phyloP scores from a whole-genome alignment of 2,329 filamentous ascomycete genomes.

The Balansia obtecta region DNA sequence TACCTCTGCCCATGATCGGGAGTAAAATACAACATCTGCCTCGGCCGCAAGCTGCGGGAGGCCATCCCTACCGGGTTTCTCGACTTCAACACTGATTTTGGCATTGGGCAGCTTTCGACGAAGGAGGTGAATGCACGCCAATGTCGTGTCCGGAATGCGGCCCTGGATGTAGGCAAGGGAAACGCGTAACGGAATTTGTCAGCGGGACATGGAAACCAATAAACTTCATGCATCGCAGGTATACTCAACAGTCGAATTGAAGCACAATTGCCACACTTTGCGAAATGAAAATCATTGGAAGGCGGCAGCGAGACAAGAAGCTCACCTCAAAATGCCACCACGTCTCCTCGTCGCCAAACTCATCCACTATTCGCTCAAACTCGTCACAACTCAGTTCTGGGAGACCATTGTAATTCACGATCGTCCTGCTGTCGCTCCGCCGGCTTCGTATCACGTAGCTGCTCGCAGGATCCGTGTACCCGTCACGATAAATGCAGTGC shows the following conservation, averaged over 20 bases:
- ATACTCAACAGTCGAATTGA: no score
- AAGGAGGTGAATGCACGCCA: slow-evolving; percentile 45
- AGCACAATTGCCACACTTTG: no score
- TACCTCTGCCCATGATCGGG: slow-evolving; percentile 58
- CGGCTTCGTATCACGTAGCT: slow-evolving; percentile 57
- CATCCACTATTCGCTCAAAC: slow-evolving; percentile 34
- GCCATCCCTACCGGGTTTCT: slow-evolving; percentile 53
- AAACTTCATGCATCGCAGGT: no score
- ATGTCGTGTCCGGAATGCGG: slow-evolving; percentile 47
- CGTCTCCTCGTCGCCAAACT: slow-evolving; percentile 24
- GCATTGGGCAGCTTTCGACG: slow-evolving; percentile 30
- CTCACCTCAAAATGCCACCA: slow-evolving; percentile 66
- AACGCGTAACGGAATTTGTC: neutral
- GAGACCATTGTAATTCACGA: slow-evolving; percentile 57
- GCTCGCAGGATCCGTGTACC: slow-evolving; percentile 44
- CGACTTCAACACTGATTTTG: slow-evolving; percentile 56
- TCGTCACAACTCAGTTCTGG: slow-evolving; percentile 54
- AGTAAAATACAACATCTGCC: slow-evolving; percentile 65
- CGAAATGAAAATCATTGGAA: no score
- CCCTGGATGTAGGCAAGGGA: slow-evolving; percentile 31
- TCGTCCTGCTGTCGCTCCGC: slow-evolving; percentile 48
- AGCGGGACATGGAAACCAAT: neutral
- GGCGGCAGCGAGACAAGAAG: neutral
- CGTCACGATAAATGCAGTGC: slow-evolving; percentile 47
- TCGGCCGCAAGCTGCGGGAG: slow-evolving; percentile 45